Evolutionary conservation across 352 stramenopile species (phyloP).

Genomic region (Phytophthora constricta): DNA sequence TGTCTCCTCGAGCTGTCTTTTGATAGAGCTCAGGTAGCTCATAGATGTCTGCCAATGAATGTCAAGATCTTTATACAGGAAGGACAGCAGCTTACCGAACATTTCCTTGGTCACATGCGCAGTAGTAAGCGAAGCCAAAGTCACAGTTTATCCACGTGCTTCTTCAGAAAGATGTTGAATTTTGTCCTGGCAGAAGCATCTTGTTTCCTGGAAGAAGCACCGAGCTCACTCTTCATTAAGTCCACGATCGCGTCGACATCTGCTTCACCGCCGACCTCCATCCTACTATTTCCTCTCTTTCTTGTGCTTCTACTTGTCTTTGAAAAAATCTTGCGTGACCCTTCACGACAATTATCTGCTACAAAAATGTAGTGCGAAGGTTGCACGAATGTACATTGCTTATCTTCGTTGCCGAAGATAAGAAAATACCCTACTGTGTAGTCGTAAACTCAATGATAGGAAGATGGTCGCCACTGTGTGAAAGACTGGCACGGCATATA

Average conservation of each 20-base stretch:
- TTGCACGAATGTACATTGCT: too few species aligned
- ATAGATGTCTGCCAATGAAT: slow-evolving; percentile 19
- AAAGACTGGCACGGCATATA: too few species aligned
- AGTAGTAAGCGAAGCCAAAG: background rate
- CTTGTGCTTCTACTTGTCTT: too few species aligned
- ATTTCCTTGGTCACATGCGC: slow-evolving; percentile 3
- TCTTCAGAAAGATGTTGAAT: background rate
- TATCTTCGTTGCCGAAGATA: too few species aligned
- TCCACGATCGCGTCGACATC: background rate
- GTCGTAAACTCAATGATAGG: too few species aligned
- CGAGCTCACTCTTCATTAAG: background rate
- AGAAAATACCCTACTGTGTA: too few species aligned
- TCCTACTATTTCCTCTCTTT: too few species aligned
- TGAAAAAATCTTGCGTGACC: too few species aligned
- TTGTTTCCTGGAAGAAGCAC: background rate
- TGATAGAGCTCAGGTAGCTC: slow-evolving; percentile 19
- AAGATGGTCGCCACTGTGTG: too few species aligned
- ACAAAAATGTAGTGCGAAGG: too few species aligned
- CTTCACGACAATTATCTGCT: too few species aligned
- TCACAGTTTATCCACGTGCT: slow-evolving; percentile 1
- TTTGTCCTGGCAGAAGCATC: slow-evolving; percentile 3
- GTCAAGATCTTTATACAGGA: background rate
- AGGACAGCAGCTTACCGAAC: slow-evolving; percentile 2
- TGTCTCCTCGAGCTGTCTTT: slow-evolving; percentile 5
- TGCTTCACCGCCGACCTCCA: background rate